Evolutionary conservation across 805 yeast species (phyloP), one percentile per base, ranked within the genome.

Genomic region (baker's yeast (Saccharomyces cerevisiae)): DNA sequence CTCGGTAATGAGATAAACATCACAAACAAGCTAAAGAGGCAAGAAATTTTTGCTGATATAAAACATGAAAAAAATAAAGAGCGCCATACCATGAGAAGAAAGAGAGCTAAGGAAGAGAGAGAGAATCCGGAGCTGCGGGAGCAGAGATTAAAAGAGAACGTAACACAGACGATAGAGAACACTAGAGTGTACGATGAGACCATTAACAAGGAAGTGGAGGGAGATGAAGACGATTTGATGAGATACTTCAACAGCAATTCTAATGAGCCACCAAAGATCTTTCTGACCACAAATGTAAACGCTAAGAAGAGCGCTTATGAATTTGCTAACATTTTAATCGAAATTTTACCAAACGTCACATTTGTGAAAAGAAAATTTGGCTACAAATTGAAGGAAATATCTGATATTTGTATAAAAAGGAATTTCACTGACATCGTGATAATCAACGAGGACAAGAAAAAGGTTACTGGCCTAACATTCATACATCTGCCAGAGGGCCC

Each of bases 401-500:
- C 95, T 11, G 81, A 82, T 55, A 82, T 83, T 62, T 88, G 97
- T 70, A 69, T 82, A 46, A 88, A 87, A 66, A 76, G 98, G 66
- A 92, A 84, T 22, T 94, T 79, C 72, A 91, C 97, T 0, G 96
- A 91, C 66, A 74, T 94, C 63, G 75, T 94, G 30, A 90, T 94
- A 50, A 82, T 94, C 56, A 94, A 94, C 69, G 99, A 94, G 71
- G 97, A 89, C 72, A 91, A 91, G 72, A 94, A 92, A 71, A 79
- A 79, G 58, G 95, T 94, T 41, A 91, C 87, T 52, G 99, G 99
- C 1, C 73, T 94, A 55, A 89, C 98, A 0, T 87, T 94, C 65
- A 85, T 94, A 54, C 97, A 94, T 73, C 77, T 94, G 55, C 99
- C 99, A 8, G 87, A 80, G 48, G 99, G 99, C 0, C 99, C 99